phyloP scores from a whole-genome alignment of 805 yeast species.

The Ogataea pignaliae region DNA sequence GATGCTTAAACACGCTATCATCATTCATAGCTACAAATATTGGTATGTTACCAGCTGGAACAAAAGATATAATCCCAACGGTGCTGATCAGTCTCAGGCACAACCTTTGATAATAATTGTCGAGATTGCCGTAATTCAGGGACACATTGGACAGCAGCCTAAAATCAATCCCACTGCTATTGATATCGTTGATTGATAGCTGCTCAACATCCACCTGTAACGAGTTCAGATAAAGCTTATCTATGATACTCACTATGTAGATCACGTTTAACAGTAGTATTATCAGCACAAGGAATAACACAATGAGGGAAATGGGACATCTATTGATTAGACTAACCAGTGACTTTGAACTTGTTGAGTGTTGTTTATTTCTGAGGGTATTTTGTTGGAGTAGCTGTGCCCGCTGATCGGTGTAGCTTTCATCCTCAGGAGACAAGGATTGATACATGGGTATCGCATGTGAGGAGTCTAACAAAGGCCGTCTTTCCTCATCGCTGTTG shows the following conservation, averaged over 20 bases:
- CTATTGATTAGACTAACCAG: neutral
- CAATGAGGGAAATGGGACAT: neutral
- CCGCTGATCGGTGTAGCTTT: neutral
- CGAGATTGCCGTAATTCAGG: conserved; percentile 6
- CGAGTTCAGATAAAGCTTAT: neutral
- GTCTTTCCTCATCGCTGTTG: neutral
- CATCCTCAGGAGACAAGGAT: neutral
- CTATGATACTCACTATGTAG: neutral
- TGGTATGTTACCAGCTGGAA: conserved; percentile 1
- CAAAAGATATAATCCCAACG: neutral
- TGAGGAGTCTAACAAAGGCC: neutral
- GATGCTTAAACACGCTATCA: neutral
- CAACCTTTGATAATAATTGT: conserved; percentile 1
- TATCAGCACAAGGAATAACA: neutral
- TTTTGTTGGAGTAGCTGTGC: neutral
- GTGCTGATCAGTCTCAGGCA: conserved; percentile 1
- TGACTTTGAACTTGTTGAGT: too few species aligned
- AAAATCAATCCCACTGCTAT: conserved; percentile 4
- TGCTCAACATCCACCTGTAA: neutral
- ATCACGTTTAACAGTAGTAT: neutral
- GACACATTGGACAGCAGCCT: neutral
- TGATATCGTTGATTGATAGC: conserved; percentile 2
- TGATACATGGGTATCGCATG: neutral
- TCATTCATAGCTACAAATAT: conserved; percentile 3
- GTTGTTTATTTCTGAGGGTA: neutral